Evolutionary conservation across 495 filamentous ascomycete species (phyloP), one percentile per base, ranked within the genome.

Genomic region (Penicillium nucicola): DNA sequence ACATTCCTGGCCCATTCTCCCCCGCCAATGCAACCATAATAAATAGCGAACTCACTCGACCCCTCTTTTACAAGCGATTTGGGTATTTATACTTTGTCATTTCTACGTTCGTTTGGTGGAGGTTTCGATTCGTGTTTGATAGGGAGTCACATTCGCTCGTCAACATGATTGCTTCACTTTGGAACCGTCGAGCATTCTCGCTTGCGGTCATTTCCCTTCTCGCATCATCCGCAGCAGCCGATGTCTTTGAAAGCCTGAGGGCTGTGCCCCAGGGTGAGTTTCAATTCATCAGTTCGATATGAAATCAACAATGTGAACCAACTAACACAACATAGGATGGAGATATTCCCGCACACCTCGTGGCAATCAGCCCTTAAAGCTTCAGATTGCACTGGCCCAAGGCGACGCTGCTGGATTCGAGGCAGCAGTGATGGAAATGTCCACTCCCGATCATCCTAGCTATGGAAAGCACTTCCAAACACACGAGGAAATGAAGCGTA

Each of bases 381-480:
- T 76, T n/a, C 66, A 71, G 43, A 67, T 76, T 41, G 82, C 80
- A 14, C 70, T 85, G 7, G 57, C 74, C 34, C 81, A 85, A 61
- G 76, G 82, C 32, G 74, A 85, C 55, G 66, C 76, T 18, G 73
- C 58, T 19, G 69, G 77, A 18, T 84, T 89, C 44, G 86, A 89
- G 63, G 66, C 81, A 47, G 74, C 75, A 32, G 67, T 89, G 9
- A 66, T 81, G 49, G 77, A 81, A 7, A 76, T 88, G 58, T 83
- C 83, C 17, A 80, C 77, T 4, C 85, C 85, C 0, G 72, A 69
- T 22, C 72, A 82, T 50, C 61, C 72, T 3, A 67, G 71, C 4
- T 87, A 87, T 55, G 85, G 85, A 5, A 61, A 80, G 45, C 81
- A 89, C 54, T 75, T 87, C 62, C 71, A 74, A 46, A 61, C 64